Percentiles rank a stretch among this genome's conserved stretches.
phyloP scores from a whole-genome alignment of 192 early-diverging fungal genomes.

The Oehlia diaphana region DNA sequence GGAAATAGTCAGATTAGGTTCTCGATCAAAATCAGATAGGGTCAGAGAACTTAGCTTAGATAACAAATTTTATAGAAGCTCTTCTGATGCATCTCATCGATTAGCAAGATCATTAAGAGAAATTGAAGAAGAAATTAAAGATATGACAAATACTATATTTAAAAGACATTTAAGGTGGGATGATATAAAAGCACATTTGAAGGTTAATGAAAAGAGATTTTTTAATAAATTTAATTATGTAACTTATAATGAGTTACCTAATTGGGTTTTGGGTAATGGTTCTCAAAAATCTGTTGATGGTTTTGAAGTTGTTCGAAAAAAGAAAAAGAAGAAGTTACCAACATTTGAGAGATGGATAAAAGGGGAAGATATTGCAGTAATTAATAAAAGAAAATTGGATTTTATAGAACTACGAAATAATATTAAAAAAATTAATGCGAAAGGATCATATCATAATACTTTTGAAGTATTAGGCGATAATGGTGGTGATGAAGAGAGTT shows the following conservation, averaged over 20 bases:
- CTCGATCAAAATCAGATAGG: conserved; percentile 37
- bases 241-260: background rate
- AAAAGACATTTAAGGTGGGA: conserved; percentile 17
- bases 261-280: background rate
- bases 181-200: conserved; percentile 19
- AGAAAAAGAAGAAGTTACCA: background rate
- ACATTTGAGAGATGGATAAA: background rate
- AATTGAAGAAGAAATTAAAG: conserved; percentile 1
- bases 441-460: background rate
- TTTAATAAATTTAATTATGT: conserved; percentile 16
- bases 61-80: too few species aligned
- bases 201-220: background rate
- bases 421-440: background rate
- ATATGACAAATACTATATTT: conserved; percentile 15
- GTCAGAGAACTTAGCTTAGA: conserved; percentile 23
- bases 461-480: too few species aligned
- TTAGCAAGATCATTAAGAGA: background rate
- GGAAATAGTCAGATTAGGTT: conserved; percentile 50
- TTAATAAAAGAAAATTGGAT: background rate
- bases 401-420: background rate
- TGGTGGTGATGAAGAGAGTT: too few species aligned
- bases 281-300: too few species aligned
- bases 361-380: background rate
- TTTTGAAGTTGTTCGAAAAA: too few species aligned
- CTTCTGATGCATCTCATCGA: background rate